phyloP scores from a whole-genome alignment of 2,329 filamentous ascomycete genomes.

The Alternaria tenuissima region DNA sequence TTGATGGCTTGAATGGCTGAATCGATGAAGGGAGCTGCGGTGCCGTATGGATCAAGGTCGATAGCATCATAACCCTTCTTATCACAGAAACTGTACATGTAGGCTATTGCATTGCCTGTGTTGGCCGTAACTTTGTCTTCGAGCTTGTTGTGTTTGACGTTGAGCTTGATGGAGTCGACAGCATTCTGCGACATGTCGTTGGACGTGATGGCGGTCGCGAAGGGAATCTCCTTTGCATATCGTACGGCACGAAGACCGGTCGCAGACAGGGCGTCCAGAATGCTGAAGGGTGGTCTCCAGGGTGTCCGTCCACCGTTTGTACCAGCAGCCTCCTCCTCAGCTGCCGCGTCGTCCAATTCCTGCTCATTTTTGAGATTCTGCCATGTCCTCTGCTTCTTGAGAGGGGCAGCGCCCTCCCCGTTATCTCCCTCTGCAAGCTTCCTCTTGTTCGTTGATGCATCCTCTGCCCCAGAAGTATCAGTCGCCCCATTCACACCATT shows the following conservation, averaged over 20 bases:
- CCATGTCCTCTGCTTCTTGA: slow-evolving; percentile 38
- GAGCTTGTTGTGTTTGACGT: slow-evolving; percentile 83
- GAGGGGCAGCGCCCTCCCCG: slow-evolving; percentile 19
- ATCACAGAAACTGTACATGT: slow-evolving; percentile 83
- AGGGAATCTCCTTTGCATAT: slow-evolving; percentile 90
- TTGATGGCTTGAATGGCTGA: slow-evolving; percentile 85
- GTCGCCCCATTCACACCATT: slow-evolving; percentile 2
- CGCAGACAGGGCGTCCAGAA: slow-evolving; percentile 93
- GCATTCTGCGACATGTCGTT: slow-evolving; percentile 87
- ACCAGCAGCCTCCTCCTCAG: slow-evolving; percentile 1
- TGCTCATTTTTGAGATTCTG: slow-evolving; percentile 24
- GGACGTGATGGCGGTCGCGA: slow-evolving; percentile 80
- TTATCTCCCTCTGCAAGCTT: slow-evolving; percentile 31
- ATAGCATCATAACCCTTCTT: slow-evolving; percentile 81
- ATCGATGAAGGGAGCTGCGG: slow-evolving; percentile 90
- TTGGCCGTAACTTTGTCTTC: slow-evolving; percentile 74
- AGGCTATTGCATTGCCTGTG: slow-evolving; percentile 82
- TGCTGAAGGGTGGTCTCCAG: slow-evolving; percentile 57
- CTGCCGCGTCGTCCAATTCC: slow-evolving; percentile 10
- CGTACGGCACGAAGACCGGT: slow-evolving; percentile 90
- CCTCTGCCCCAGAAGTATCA: slow-evolving; percentile 3
- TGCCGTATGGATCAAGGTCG: slow-evolving; percentile 95
- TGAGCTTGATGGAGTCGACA: slow-evolving; percentile 80
- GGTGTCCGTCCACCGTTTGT: slow-evolving; percentile 18
- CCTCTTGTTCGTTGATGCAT: slow-evolving; percentile 33